Evolutionary conservation across 2,329 filamentous ascomycete genomes (phyloP).

Genomic region (Talaromyces sp.): DNA sequence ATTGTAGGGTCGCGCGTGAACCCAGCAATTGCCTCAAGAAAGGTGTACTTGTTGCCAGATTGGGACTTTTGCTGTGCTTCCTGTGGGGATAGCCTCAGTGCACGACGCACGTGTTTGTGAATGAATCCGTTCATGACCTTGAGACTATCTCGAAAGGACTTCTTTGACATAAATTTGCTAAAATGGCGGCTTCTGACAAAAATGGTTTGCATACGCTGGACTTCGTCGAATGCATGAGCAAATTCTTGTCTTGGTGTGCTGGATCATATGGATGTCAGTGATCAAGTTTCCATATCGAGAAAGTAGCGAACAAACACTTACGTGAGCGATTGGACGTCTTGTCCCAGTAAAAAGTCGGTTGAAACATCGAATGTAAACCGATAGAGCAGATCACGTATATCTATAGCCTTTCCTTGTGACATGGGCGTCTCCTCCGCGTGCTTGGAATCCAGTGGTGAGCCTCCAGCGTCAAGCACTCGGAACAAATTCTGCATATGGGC

Average conservation of each 20-base stretch:
- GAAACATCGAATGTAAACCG: conserved; percentile 63
- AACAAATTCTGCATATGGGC: conserved; percentile 55
- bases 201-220: conserved; percentile 13
- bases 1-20: conserved; percentile 42
- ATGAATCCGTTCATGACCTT: conserved; percentile 30
- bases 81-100: too few relatives aligned
- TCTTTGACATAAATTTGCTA: too few relatives aligned
- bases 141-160: conserved; percentile 22
- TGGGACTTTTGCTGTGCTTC: neutral
- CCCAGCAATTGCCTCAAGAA: conserved; percentile 44
- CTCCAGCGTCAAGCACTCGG: conserved; percentile 25
- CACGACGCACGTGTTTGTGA: conserved; percentile 36
- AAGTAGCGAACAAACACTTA: too few relatives aligned
- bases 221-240: conserved; percentile 31
- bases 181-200: too few relatives aligned
- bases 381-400: conserved; percentile 60
- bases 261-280: conserved; percentile 34
- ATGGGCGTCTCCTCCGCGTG: too few relatives aligned
- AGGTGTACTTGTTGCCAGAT: conserved; percentile 35
- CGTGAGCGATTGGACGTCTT: conserved; percentile 41
- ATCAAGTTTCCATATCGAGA: too few relatives aligned
- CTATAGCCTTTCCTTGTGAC: conserved; percentile 44
- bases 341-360: conserved; percentile 63
- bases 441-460: conserved; percentile 37
- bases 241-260: conserved; percentile 36